Evolutionary conservation across 1,284 basidiomycete genomes (phyloP).

Genomic region (Rhizoctonia solani): DNA sequence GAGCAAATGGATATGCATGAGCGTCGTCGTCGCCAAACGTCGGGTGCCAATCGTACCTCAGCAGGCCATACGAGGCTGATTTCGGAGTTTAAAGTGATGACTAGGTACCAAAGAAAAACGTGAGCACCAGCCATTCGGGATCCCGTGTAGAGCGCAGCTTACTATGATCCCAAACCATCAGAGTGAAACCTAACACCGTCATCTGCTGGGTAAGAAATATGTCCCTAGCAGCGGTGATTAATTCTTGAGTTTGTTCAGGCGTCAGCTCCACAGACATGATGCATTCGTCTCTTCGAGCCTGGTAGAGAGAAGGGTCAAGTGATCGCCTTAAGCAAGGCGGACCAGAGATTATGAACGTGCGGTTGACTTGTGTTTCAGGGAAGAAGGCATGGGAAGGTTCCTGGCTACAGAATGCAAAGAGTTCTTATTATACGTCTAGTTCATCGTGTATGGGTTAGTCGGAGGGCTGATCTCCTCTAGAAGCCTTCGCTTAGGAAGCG

Average conservation of each 20-base stretch:
- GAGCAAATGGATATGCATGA: background rate
- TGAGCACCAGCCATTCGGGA: too few relatives aligned
- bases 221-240: background rate
- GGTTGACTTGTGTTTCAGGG: background rate
- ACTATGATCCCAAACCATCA: constrained; percentile 36
- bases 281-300: background rate
- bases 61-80: constrained; percentile 33
- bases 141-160: too few relatives aligned
- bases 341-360: constrained; percentile 4
- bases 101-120: background rate
- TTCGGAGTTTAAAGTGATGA: constrained; percentile 25
- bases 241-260: background rate
- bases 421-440: background rate
- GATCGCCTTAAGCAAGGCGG: background rate
- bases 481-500: background rate
- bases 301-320: background rate
- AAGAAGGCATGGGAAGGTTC: background rate
- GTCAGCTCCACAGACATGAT: background rate
- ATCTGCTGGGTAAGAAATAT: constrained; percentile 6
- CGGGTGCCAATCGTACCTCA: background rate
- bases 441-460: background rate
- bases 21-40: background rate
- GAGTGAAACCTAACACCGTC: constrained; percentile 20
- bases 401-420: constrained; percentile 3
- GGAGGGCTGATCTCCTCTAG: background rate